Conservation (phyloP, 2,329 filamentous ascomycete genomes). For the Lasiodiplodia hormozganensis region DNA sequence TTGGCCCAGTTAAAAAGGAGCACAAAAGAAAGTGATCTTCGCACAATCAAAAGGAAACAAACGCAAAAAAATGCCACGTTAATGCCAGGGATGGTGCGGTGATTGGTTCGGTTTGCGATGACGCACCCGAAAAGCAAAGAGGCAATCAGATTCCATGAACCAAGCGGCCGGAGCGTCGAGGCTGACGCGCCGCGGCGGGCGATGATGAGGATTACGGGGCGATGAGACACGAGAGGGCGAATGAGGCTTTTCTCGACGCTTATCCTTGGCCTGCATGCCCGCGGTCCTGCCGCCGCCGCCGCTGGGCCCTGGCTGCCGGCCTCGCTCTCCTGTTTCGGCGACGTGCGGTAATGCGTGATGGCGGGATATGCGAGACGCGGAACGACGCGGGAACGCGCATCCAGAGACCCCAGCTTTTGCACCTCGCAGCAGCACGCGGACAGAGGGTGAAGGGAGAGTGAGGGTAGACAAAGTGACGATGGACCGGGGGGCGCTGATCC, state of each 20-base stretch:
- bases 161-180: not conserved
- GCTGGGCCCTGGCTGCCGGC: too few species aligned
- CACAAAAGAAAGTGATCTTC: not conserved
- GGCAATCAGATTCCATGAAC: not conserved
- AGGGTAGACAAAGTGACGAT: not conserved
- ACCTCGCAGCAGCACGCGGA: not conserved
- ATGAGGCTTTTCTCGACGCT: not conserved
- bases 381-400: conserved; percentile 8
- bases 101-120: not conserved
- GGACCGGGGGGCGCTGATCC: not conserved
- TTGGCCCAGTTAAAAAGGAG: not conserved
- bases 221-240: not conserved
- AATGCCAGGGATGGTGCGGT: not conserved
- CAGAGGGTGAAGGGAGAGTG: not conserved
- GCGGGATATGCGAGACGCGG: conserved; percentile 10
- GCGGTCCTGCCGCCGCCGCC: not conserved
- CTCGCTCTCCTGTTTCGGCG: not conserved
- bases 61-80: not conserved
- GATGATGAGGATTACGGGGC: not conserved
- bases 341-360: not conserved
- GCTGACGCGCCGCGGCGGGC: not conserved
- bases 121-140: not conserved
- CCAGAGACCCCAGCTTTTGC: not conserved
- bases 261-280: not conserved
- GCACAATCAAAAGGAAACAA: not conserved